These are phyloP conservation scores for Panellus pusillus DNA, from an alignment of 768 basidiomycete species.

Conservation along the genomic window DNA sequence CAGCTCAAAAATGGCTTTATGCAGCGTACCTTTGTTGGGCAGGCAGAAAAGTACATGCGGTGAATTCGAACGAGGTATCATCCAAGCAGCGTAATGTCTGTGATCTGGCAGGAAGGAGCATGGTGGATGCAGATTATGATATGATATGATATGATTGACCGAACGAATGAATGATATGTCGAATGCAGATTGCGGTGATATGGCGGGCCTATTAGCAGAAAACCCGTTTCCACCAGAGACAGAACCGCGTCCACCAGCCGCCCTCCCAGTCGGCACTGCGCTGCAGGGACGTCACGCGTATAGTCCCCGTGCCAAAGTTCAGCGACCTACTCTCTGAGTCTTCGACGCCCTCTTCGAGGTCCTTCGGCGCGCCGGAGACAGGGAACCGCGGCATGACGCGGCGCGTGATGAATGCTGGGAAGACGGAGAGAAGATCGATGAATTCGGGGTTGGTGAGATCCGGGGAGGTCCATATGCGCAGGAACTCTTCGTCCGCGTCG, in stretches of 20 bases:
- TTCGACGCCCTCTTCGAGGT: conserved; percentile 69
- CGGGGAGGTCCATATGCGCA: conserved; percentile 82
- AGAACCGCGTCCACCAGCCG: conserved; percentile 76
- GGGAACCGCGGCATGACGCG: conserved; percentile 75
- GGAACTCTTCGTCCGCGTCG: conserved; percentile 47
- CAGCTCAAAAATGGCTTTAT: too few relatives aligned
- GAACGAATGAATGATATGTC: too few relatives aligned
- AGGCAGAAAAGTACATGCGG: too few relatives aligned
- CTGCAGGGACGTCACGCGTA: conserved; percentile 69
- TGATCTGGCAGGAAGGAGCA: too few relatives aligned
- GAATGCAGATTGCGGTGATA: background rate
- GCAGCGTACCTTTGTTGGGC: too few relatives aligned
- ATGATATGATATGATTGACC: too few relatives aligned
- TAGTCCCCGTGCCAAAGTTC: conserved; percentile 77
- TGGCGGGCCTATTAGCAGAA: conserved; percentile 56
- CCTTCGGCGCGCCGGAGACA: conserved; percentile 33
- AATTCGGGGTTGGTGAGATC: conserved; percentile 78
- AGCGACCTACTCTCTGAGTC: conserved; percentile 60
- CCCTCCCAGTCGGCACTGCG: conserved; percentile 72
- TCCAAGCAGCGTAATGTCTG: too few relatives aligned
- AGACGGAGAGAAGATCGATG: conserved; percentile 63
- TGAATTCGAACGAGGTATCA: too few relatives aligned
- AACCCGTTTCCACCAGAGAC: conserved; percentile 75
- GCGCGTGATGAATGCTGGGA: conserved; percentile 75
- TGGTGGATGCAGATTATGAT: too few relatives aligned